phyloP scores from a whole-genome alignment of 1,284 basidiomycete species.

The Ceratobasidium sp. region DNA sequence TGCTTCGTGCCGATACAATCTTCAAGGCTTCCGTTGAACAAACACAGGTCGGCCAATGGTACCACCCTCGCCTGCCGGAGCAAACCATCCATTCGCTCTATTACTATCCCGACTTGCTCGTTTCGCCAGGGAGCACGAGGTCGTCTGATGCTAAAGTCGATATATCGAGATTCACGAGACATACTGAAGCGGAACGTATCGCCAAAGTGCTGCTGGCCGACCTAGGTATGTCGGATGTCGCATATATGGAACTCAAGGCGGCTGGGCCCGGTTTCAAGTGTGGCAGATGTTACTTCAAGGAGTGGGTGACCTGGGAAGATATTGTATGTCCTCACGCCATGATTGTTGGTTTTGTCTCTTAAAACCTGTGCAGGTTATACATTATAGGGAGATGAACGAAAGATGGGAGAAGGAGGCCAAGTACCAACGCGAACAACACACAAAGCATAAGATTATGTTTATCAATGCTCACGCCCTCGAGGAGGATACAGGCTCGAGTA shows the following conservation, averaged over 20 bases:
- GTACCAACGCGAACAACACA: neutral
- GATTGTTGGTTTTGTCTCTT: too few relatives aligned
- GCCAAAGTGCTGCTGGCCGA: neutral
- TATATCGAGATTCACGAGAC: neutral
- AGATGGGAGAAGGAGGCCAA: neutral
- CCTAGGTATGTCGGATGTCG: neutral
- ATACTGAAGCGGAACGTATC: neutral
- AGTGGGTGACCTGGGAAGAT: neutral
- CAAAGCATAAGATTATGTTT: neutral
- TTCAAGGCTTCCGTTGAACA: neutral
- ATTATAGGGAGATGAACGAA: conserved; percentile 3
- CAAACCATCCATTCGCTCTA: too few relatives aligned
- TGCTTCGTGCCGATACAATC: conserved; percentile 18
- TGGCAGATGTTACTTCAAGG: neutral
- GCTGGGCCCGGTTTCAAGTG: neutral
- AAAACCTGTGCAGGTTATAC: neutral
- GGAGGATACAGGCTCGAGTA: neutral
- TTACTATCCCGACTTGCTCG: too few relatives aligned
- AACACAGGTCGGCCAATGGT: too few relatives aligned
- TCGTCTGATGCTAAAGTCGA: neutral
- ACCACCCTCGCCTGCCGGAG: too few relatives aligned
- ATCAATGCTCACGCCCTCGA: neutral
- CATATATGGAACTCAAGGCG: conserved; percentile 14
- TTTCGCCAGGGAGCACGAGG: too few relatives aligned
- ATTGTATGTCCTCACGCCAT: neutral